A percentile compares a stretch with the other conserved stretches of the same genome.
phyloP scores from a whole-genome alignment of 2,329 filamentous ascomycete genomes.

The Aureobasidium vineae region DNA sequence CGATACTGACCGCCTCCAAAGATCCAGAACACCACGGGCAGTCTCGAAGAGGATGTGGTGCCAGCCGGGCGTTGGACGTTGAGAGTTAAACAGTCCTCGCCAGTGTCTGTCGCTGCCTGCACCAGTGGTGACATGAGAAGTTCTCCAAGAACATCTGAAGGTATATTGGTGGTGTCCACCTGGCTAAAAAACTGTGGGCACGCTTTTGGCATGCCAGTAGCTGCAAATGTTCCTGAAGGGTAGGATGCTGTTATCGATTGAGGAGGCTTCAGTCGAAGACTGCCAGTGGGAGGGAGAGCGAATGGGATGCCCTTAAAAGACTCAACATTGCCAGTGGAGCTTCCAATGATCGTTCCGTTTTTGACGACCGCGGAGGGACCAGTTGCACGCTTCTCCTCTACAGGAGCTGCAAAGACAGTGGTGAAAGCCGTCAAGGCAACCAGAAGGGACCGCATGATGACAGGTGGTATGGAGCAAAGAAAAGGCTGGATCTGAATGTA shows the following conservation, averaged over 20 bases:
- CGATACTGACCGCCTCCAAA: constrained; percentile 41
- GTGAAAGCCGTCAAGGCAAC: constrained; percentile 23
- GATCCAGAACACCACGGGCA: constrained; percentile 53
- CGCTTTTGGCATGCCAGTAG: constrained; percentile 56
- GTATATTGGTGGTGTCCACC: constrained; percentile 41
- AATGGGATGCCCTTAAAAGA: constrained; percentile 74
- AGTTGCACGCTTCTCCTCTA: constrained; percentile 30
- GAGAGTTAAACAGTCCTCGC: constrained; percentile 47
- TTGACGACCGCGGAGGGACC: constrained; percentile 56
- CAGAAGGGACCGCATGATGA: constrained; percentile 20
- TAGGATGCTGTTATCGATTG: constrained; percentile 57
- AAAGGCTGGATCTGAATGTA: not conserved
- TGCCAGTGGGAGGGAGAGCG: constrained; percentile 65
- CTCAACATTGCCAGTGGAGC: constrained; percentile 54
- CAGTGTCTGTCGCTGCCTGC: constrained; percentile 40
- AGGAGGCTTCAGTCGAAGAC: constrained; percentile 67
- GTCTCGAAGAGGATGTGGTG: constrained; percentile 40
- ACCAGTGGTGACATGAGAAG: constrained; percentile 44
- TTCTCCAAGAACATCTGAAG: constrained; percentile 40
- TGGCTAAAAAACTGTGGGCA: constrained; percentile 72
- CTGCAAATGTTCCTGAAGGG: constrained; percentile 56
- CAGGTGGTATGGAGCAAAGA: not conserved
- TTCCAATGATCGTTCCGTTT: constrained; percentile 58
- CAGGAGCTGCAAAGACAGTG: constrained; percentile 24
- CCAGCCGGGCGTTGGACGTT: constrained; percentile 46